A percentile compares a stretch with the other conserved stretches of the same genome.
phyloP scores from a whole-genome alignment of 208 protist genomes.

The Leishmania mexicana region DNA sequence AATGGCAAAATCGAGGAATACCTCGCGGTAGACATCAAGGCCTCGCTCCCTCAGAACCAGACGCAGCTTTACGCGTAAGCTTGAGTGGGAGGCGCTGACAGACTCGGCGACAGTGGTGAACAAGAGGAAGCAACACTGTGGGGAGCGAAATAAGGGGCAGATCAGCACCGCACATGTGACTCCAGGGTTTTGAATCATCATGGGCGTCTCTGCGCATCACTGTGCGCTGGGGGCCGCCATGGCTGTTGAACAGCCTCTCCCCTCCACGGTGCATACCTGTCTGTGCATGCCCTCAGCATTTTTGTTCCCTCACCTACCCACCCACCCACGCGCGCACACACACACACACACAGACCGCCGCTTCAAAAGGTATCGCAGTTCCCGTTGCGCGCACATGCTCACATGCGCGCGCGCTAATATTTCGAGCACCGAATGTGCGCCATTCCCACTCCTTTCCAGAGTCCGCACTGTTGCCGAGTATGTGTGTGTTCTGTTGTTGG shows the following conservation, averaged over 20 bases:
- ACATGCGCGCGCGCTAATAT: neutral
- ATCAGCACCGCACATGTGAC: neutral
- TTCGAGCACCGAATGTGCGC: neutral
- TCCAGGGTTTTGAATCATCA: neutral
- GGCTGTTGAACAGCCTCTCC: neutral
- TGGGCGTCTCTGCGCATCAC: neutral
- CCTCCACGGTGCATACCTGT: neutral
- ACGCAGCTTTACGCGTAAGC: constrained; percentile 63
- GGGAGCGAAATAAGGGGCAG: neutral
- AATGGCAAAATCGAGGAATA: constrained; percentile 88
- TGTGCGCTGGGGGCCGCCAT: neutral
- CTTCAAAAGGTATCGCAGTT: neutral
- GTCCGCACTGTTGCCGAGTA: neutral
- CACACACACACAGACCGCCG: too few species aligned
- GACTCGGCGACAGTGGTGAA: neutral
- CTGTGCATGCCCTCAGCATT: neutral
- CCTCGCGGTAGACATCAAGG: constrained; percentile 83
- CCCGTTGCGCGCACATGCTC: neutral
- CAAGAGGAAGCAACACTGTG: neutral
- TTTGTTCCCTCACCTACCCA: neutral
- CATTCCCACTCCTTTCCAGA: neutral
- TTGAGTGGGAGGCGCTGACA: neutral
- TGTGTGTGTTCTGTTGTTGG: neutral
- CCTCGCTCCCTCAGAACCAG: constrained; percentile 63
- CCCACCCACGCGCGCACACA: neutral